A percentile compares a stretch with the other conserved stretches of the same genome.
phyloP scores from a whole-genome alignment of 2,329 filamentous ascomycete species.

The Colletotrichum cuscutae region DNA sequence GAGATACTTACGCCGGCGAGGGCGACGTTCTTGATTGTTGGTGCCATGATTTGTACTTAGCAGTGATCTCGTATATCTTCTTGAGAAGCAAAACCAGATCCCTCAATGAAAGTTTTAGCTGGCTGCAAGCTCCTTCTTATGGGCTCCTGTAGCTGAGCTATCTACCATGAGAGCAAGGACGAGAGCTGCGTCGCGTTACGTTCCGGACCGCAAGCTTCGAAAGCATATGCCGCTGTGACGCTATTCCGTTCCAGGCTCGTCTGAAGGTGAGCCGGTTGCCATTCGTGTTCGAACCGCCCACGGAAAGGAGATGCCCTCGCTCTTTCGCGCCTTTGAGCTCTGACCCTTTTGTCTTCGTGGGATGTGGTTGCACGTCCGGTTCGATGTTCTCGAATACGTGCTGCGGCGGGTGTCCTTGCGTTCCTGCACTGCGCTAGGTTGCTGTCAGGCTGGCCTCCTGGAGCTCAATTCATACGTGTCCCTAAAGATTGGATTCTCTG shows the following conservation, averaged over 20 bases:
- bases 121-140: constrained; percentile 2
- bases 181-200: background rate
- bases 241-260: constrained; percentile 25
- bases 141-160: background rate
- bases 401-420: background rate
- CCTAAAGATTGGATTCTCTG: too few relatives aligned
- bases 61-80: background rate
- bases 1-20: constrained; percentile 45
- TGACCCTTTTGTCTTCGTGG: background rate
- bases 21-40: constrained; percentile 48
- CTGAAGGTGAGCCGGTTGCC: background rate
- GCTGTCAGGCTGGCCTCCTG: background rate
- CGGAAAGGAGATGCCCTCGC: background rate
- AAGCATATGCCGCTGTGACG: constrained; percentile 14
- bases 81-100: background rate
- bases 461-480: too few relatives aligned
- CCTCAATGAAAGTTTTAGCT: too few relatives aligned
- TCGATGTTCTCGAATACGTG: background rate
- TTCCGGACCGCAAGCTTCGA: background rate
- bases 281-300: background rate
- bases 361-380: background rate
- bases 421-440: background rate
- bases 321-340: background rate
- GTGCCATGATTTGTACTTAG: constrained; percentile 15
- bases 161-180: background rate